phyloP scores from a whole-genome alignment of 2,329 filamentous ascomycete species.

The Beauveria medogensis region DNA sequence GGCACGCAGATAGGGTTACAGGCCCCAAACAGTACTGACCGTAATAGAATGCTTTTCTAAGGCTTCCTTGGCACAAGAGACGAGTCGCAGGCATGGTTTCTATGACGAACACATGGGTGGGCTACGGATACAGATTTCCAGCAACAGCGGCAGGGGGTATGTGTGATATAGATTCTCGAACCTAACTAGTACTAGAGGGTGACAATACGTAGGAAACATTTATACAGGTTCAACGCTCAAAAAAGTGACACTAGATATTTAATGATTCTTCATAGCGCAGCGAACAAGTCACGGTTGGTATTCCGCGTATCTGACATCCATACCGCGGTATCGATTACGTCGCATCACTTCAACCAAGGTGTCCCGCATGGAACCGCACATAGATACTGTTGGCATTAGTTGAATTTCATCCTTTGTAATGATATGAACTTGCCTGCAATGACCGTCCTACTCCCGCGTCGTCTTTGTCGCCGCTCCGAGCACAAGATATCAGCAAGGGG shows the following conservation, averaged over 20 bases:
- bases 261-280: neutral
- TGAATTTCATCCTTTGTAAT: neutral
- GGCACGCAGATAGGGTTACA: no score
- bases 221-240: neutral
- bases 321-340: neutral
- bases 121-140: no score
- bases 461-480: no score
- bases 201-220: neutral
- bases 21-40: neutral
- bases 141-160: no score
- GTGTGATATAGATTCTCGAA: no score
- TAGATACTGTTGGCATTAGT: neutral
- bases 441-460: no score
- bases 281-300: neutral
- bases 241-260: neutral
- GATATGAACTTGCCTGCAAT: no score
- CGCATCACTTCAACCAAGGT: neutral
- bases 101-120: no score
- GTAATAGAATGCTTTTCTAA: no score
- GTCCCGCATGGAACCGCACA: neutral
- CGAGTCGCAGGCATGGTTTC: no score
- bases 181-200: no score
- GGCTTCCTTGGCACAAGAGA: no score
- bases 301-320: neutral
- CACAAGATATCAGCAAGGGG: neutral